Base-by-base conservation (phyloP, 169 alveolate genomes). In the Babesia bovis region DNA sequence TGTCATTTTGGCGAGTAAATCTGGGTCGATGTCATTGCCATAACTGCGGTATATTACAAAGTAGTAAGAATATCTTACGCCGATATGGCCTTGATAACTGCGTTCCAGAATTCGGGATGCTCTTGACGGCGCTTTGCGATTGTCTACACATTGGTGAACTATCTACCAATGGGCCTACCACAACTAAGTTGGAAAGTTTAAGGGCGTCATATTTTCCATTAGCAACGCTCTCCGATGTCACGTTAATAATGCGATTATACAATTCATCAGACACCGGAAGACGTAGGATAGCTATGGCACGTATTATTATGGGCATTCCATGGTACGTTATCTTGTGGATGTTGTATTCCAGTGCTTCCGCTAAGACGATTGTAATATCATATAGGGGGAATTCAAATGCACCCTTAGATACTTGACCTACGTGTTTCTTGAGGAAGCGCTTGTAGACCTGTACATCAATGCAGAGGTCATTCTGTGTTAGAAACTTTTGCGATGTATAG, bases 281-380 rank as follows among this genome's bases (percentile, higher is more conserved):
- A 13, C 52, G 33, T 13, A 73, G 58, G 30, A 73, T 56, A 13
- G 66, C 33, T 42, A 73, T 58, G 13, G 74, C 84, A 3, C 84
- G 30, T 51, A 73, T 17, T 15, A 73, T 57, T 0, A 73, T 73
- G 32, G 84, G 84, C 84, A 73, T 40, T 3, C 84, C 84, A 53
- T 60, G 59, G 44, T 72, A 58, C 0, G 74, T 65, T 17, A 73
- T 73, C 25, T 58, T 1, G 25, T 56, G 38, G 15, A 57, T 61
- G 25, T 73, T 73, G 26, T 49, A 66, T 7, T 19, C 26, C 26
- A 73, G 57, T 0, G 74, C 73, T 13, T 60, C 19, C 7, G 52
- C 23, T 21, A 73, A 21, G 12, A 73, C 84, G 6, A 59, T 66
- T 15, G 69, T 60, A 4, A 61, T 23, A 19, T 73, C 84, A 1